These are phyloP conservation scores for Rhytidiadelphus loreus DNA, from an alignment of 225 moss, liverwort and hornwort genomes.

Conservation along the genomic window DNA sequence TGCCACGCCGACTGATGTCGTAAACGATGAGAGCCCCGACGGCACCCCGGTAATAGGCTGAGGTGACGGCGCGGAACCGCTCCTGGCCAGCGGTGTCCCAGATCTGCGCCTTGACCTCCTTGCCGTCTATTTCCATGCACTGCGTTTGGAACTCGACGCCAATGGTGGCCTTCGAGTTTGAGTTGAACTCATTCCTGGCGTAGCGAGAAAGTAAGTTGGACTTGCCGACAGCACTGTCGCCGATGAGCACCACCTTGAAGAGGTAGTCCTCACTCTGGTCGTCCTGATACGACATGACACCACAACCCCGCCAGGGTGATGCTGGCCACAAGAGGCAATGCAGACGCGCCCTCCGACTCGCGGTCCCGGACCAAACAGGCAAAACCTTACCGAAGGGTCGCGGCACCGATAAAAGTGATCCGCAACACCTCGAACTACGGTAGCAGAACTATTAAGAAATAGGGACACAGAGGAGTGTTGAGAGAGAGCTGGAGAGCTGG, in stretches of 20 bases:
- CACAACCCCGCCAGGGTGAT: neutral
- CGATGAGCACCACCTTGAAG: conserved; percentile 91
- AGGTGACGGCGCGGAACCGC: conserved; percentile 55
- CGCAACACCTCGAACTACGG: neutral
- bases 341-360: neutral
- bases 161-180: conserved; percentile 85
- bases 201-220: conserved; percentile 78
- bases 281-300: conserved; percentile 51
- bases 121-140: conserved; percentile 90
- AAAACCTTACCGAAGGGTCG: neutral
- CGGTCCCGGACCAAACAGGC: neutral
- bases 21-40: conserved; percentile 59
- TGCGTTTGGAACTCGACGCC: conserved; percentile 95
- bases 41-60: conserved; percentile 56
- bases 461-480: neutral
- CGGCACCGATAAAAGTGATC: neutral
- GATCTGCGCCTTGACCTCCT: conserved; percentile 93
- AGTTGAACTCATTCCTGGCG: conserved; percentile 81
- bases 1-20: conserved; percentile 50
- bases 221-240: conserved; percentile 92
- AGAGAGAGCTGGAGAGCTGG: neutral
- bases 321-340: conserved; percentile 3
- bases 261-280: conserved; percentile 92
- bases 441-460: neutral
- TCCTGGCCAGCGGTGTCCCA: conserved; percentile 92